A percentile compares a stretch with the other conserved stretches of the same genome.
phyloP scores from a whole-genome alignment of 345 rosid genomes.

The Erysimum cheiranthoides region DNA sequence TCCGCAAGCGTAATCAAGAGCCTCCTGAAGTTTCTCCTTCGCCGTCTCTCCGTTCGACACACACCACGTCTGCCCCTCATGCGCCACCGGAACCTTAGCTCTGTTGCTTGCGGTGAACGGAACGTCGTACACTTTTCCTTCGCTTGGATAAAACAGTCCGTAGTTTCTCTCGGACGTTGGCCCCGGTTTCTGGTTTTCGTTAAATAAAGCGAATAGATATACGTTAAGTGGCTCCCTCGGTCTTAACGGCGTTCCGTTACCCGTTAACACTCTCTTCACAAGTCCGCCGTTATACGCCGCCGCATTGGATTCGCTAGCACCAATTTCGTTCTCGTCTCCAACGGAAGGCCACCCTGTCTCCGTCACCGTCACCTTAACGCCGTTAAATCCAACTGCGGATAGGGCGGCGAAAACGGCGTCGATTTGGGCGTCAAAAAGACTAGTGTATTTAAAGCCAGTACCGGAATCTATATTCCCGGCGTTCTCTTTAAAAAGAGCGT shows the following conservation, averaged over 20 bases:
- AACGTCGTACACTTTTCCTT: constrained; percentile 67
- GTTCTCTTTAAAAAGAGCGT: constrained; percentile 70
- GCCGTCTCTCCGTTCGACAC: constrained; percentile 60
- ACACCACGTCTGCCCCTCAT: constrained; percentile 75
- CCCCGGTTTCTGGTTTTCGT: constrained; percentile 77
- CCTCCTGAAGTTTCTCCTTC: constrained; percentile 62
- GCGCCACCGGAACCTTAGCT: constrained; percentile 41
- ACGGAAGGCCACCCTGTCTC: constrained; percentile 47
- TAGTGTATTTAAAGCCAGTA: constrained; percentile 57
- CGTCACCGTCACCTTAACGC: constrained; percentile 34
- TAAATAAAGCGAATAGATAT: constrained; percentile 76
- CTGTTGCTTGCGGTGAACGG: constrained; percentile 43
- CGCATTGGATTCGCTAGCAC: constrained; percentile 29
- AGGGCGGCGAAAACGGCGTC: constrained; percentile 42
- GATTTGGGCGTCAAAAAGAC: constrained; percentile 35
- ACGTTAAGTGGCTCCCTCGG: constrained; percentile 57
- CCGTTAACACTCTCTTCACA: constrained; percentile 32
- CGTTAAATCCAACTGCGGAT: constrained; percentile 31
- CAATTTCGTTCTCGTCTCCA: constrained; percentile 37
- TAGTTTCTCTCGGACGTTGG: constrained; percentile 90
- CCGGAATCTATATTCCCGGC: constrained; percentile 70
- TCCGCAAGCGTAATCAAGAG: constrained; percentile 82
- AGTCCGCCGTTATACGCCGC: constrained; percentile 41
- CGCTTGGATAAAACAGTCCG: constrained; percentile 76
- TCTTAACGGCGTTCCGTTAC: constrained; percentile 42